Evolutionary conservation across 768 basidiomycete species (phyloP), one percentile per base, ranked within the genome.

Genomic region (Lactarius indigo): DNA sequence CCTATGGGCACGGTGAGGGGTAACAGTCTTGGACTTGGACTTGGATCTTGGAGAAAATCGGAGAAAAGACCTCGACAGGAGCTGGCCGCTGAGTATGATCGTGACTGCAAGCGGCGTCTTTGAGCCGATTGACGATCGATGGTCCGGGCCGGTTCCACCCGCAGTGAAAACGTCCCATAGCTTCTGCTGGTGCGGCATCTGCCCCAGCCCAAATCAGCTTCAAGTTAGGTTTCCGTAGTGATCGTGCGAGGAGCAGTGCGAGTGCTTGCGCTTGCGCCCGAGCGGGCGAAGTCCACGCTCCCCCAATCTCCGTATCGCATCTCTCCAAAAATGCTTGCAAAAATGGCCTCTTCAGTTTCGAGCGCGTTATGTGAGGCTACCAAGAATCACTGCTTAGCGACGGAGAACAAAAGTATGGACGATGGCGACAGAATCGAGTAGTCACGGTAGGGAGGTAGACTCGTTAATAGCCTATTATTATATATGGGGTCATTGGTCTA

Each of bases 171-270:
- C 13, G 91, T 80, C 37, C n/a, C n/a, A n/a, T n/a, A n/a, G 92
- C 91, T 95, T 93, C 78, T 98, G 89, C 78, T 92, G 94, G 79
- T 99, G 97, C n/a, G n/a, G n/a, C 97, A 98, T 99, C 79, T 92
- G 90, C 1, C 89, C 90, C 20, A 77, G 85, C 1, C 83, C 84
- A 73, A 99, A 99, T 81, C 82, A 82, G 0, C 97, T 94, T n/a
- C n/a, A n/a, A n/a, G n/a, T n/a, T 7, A 99, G 85, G 76, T 99
- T 96, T 1, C 97, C 97, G 3, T 82, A 83, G 69, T 90, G 83
- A 26, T 82, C 76, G 73, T 94, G 91, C 47, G 92, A 94, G 7
- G 91, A 90, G 76, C 96, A 98, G 76, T 99, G 95, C 23, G 93
- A 96, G 74, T 96, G 83, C 59, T 79, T 71, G 13, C 74, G 83